These are phyloP conservation scores for Picochlorum sp. DNA, from an alignment of 139 green algal genomes.

Conservation along the genomic window DNA sequence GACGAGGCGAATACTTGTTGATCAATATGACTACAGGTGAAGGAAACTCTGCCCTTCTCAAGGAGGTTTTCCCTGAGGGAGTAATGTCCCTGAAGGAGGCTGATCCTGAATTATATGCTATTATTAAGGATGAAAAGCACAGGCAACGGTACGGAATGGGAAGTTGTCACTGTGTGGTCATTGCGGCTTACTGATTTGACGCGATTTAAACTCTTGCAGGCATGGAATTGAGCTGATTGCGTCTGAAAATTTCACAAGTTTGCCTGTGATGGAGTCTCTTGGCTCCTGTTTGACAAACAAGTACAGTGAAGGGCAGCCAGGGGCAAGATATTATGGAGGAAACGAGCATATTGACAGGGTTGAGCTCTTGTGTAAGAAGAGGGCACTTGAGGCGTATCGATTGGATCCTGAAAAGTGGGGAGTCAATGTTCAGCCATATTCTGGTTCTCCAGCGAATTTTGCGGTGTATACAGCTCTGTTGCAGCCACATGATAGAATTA, in stretches of 20 bases:
- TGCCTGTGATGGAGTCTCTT: conserved; percentile 88
- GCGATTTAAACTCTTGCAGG: conserved; percentile 37
- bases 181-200: background rate
- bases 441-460: conserved; percentile 86
- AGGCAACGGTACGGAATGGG: conserved; percentile 68
- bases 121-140: conserved; percentile 91
- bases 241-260: conserved; percentile 94
- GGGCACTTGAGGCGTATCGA: conserved; percentile 64
- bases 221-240: conserved; percentile 97
- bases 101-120: conserved; percentile 78
- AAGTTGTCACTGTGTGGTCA: background rate
- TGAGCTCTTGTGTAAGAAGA: conserved; percentile 36
- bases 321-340: conserved; percentile 92
- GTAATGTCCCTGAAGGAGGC: conserved; percentile 57
- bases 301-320: conserved; percentile 92
- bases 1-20: too few species aligned
- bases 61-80: conserved; percentile 73
- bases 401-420: conserved; percentile 61
- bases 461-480: conserved; percentile 83
- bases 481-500: conserved; percentile 75
- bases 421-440: conserved; percentile 85
- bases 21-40: background rate
- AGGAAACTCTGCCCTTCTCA: conserved; percentile 27
- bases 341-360: conserved; percentile 89
- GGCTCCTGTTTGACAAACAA: conserved; percentile 98